Percentiles rank a stretch among this genome's conserved stretches.
Evolutionary conservation across 2,329 filamentous ascomycete genomes (phyloP).

Genomic region (Alternaria viburni): DNA sequence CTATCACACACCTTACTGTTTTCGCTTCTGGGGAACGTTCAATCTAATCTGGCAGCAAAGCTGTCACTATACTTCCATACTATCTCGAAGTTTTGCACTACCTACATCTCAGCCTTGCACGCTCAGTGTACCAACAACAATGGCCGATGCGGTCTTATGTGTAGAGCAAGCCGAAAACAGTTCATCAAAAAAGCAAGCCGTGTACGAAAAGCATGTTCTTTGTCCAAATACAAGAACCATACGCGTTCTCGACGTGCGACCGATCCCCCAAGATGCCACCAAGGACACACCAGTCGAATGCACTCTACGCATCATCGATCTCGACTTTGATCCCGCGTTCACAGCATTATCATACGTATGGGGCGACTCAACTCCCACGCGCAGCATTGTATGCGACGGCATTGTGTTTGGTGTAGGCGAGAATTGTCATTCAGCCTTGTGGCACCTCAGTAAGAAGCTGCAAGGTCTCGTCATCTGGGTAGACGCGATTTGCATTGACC

Average conservation of each 20-base stretch:
- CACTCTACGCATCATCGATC: not conserved
- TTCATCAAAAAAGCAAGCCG: not conserved
- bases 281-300: not conserved
- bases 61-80: not conserved
- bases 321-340: not conserved
- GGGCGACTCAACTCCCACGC: not conserved
- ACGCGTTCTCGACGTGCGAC: not conserved
- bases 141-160: not conserved
- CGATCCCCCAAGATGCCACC: not conserved
- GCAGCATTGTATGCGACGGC: not conserved
- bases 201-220: not conserved
- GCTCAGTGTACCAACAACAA: not conserved
- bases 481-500: not conserved
- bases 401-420: not conserved
- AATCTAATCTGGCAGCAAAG: not conserved
- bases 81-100: not conserved
- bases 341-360: not conserved
- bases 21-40: too few species aligned
- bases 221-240: not conserved
- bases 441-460: not conserved
- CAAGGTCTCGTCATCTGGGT: not conserved
- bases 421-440: not conserved
- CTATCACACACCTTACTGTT: too few species aligned
- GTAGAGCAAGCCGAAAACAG: fast-evolving
- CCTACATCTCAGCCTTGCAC: not conserved